Percentiles rank a stretch among this genome's conserved stretches.
These are phyloP conservation scores for Hirschfeldia incana DNA, from an alignment of 345 rosid species.

Conservation along the genomic window DNA sequence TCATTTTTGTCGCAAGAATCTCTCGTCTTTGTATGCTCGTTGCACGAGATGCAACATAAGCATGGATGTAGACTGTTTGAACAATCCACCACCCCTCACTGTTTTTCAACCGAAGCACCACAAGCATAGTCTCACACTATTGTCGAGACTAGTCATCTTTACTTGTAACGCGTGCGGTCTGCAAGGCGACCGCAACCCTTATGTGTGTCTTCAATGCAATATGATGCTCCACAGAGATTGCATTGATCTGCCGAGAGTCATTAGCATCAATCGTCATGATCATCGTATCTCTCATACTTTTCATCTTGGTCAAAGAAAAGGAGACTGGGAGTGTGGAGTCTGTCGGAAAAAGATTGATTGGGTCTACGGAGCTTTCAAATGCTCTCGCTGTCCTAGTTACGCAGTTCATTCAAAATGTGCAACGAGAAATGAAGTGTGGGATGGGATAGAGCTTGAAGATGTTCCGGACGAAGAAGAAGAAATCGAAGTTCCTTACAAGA, in stretches of 20 bases:
- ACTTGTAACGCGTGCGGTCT: slow-evolving; percentile 9
- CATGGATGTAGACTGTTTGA: neutral
- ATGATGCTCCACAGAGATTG: neutral
- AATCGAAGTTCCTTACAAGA: slow-evolving; percentile 6
- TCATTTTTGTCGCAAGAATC: neutral
- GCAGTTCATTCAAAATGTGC: slow-evolving; percentile 17
- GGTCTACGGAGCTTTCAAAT: slow-evolving; percentile 15
- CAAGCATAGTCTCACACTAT: neutral
- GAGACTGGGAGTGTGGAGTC: neutral
- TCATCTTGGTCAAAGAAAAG: neutral
- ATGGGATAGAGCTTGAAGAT: neutral
- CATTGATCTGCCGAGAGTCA: slow-evolving; percentile 11
- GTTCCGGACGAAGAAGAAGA: neutral
- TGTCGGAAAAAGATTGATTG: slow-evolving; percentile 3
- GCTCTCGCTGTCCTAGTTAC: slow-evolving; percentile 7
- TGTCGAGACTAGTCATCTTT: neutral
- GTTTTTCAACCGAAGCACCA: neutral
- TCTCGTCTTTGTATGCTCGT: neutral
- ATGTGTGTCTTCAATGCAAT: slow-evolving; percentile 13
- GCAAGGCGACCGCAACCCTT: neutral
- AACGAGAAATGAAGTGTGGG: neutral
- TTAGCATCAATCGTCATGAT: slow-evolving; percentile 24
- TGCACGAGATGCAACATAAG: neutral
- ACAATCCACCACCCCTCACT: neutral
- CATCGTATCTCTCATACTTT: slow-evolving; percentile 25